Conservation (phyloP, 1,284 basidiomycete species). For the Cryptococcus sp. region DNA sequence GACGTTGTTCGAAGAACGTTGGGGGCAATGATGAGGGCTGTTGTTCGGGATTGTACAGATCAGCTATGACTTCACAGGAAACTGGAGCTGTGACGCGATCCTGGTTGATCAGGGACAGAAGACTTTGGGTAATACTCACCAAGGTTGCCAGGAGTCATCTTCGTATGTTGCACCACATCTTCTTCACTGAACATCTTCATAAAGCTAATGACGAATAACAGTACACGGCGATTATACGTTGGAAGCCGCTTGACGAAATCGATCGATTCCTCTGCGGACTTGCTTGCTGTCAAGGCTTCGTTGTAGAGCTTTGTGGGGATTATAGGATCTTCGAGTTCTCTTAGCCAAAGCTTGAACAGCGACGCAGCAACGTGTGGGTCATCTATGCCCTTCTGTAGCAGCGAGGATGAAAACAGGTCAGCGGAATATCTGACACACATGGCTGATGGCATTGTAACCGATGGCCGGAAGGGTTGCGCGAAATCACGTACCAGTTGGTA, state of each 20-base stretch:
- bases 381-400: conserved; percentile 61
- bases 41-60: conserved; percentile 64
- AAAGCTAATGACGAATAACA: conserved; percentile 84
- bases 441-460: too few species aligned
- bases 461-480: too few species aligned
- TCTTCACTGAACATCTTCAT: conserved; percentile 81
- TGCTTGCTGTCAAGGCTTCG: conserved; percentile 62
- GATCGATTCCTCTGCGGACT: conserved; percentile 68
- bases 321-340: conserved; percentile 83
- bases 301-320: conserved; percentile 73
- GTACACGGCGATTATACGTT: conserved; percentile 76
- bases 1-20: conserved; percentile 80
- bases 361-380: conserved; percentile 86
- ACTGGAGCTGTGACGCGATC: neutral
- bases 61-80: neutral
- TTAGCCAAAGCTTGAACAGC: conserved; percentile 85
- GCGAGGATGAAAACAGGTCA: neutral
- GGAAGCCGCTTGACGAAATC: conserved; percentile 74
- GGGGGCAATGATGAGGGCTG: conserved; percentile 76
- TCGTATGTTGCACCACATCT: conserved; percentile 68
- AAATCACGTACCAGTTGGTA: conserved; percentile 70
- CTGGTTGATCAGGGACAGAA: neutral
- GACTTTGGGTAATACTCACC: conserved; percentile 26
- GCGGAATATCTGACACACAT: neutral
- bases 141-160: conserved; percentile 67